Base-by-base conservation (phyloP, 148 eudicot genomes). In the Chenopodium suecicum region DNA sequence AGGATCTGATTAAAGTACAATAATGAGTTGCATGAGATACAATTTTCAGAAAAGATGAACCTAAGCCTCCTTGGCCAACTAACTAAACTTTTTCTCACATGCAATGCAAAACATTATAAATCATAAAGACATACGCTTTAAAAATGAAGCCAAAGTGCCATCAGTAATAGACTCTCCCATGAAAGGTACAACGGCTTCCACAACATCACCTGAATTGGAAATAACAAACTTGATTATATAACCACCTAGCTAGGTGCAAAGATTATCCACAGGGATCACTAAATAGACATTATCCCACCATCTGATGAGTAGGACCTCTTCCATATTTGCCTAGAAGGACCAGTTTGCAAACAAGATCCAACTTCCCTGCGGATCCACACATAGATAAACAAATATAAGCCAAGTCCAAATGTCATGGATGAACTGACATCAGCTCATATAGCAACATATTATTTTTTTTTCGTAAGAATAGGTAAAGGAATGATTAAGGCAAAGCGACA, bases 81-180 rank as follows among this genome's bases (percentile, higher is more conserved):
- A 14, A 23, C 13, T 23, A 20, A 50, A 41, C 17, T 2, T 19
- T 11, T 23, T 5, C 27, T 50, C 48, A n/a, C 60, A 17, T 23
- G 4, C 7, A 5, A 69, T 27, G 32, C 37, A 9, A 58, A 41
- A 70, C 25, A 72, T 74, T 4, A 25, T 73, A 74, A n/a, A 60
- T 79, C 47, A 74, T 27, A 77, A 41, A 50, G 82, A 79, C 97
- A 23, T 91, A 95, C 98, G 91, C 83, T 93, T 95, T 88, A 95
- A 83, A 78, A 95, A 95, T 19, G 88, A 84, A 4, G 98, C 98
- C 50, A 95, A 75, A 67, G 97, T 95, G 82, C 98, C 98, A 91
- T 95, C 98, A 76, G 86, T 91, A 78, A 95, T 90, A 31, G 98
- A 95, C 88, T 95, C 98, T 74, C 98, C 98, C 98, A 95, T 95